These are phyloP conservation scores for Vicia sativa DNA, from an alignment of 306 rosid species.

Conservation along the genomic window DNA sequence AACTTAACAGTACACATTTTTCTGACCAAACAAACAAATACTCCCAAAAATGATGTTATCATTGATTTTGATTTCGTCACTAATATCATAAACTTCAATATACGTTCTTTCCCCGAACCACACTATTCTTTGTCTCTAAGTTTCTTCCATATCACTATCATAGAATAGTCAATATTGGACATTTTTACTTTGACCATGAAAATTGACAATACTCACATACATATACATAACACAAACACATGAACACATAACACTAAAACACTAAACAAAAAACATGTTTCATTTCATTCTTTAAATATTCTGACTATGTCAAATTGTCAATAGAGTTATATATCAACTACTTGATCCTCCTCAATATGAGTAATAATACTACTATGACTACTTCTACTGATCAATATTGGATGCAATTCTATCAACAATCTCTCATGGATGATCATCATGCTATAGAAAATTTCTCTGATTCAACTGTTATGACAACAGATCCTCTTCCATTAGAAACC, in stretches of 20 bases:
- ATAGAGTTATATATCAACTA: not conserved
- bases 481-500: conserved; percentile 28
- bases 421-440: conserved; percentile 34
- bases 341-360: conserved; percentile 20
- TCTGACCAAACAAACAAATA: conserved; percentile 50
- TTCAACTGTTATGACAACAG: conserved; percentile 32
- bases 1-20: conserved; percentile 36
- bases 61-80: conserved; percentile 29
- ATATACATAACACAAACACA: not conserved
- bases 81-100: not conserved
- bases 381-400: conserved; percentile 43
- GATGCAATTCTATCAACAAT: conserved; percentile 58
- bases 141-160: conserved; percentile 32
- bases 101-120: conserved; percentile 63
- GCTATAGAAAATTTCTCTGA: conserved; percentile 17
- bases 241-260: not conserved
- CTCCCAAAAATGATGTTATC: conserved; percentile 30
- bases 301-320: not conserved
- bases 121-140: conserved; percentile 40
- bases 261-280: conserved; percentile 19
- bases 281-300: conserved; percentile 25
- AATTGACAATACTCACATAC: conserved; percentile 27
- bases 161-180: conserved; percentile 52
- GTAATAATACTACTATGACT: conserved; percentile 29
- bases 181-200: conserved; percentile 52